phyloP scores from a whole-genome alignment of 2,329 filamentous ascomycete genomes.

The Aciculosporium take region DNA sequence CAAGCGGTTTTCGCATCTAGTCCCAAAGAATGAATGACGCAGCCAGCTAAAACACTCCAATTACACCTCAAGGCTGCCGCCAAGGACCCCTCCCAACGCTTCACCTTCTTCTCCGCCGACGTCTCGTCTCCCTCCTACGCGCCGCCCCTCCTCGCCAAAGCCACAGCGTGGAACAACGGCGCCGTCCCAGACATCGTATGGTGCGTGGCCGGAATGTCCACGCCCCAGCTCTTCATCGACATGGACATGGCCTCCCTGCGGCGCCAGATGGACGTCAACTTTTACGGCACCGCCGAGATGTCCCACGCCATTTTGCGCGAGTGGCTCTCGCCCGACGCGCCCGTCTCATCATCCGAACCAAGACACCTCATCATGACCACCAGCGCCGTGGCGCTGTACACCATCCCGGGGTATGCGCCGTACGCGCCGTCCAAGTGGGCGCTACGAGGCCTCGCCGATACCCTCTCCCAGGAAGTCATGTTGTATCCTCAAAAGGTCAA shows the following conservation, averaged over 20 bases:
- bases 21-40: not conserved
- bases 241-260: constrained; percentile 51
- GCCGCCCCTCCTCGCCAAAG: constrained; percentile 52
- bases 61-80: constrained; percentile 42
- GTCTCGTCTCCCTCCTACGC: constrained; percentile 59
- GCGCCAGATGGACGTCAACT: constrained; percentile 84
- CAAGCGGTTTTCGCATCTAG: not conserved
- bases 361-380: constrained; percentile 82
- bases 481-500: constrained; percentile 75
- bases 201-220: constrained; percentile 68
- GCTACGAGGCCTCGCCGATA: constrained; percentile 69
- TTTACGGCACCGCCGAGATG: constrained; percentile 75
- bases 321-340: constrained; percentile 48
- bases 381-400: constrained; percentile 59
- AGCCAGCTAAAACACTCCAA: constrained; percentile 6
- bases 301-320: constrained; percentile 62
- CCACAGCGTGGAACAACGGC: constrained; percentile 64
- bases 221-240: constrained; percentile 66
- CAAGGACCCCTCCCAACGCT: constrained; percentile 55
- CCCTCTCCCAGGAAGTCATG: constrained; percentile 67
- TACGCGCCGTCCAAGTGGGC: constrained; percentile 82
- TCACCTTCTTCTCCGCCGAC: constrained; percentile 74
- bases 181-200: constrained; percentile 71
- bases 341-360: constrained; percentile 31
- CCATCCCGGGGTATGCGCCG: constrained; percentile 66